A percentile compares a stretch with the other conserved stretches of the same genome.
phyloP scores from a whole-genome alignment of 768 basidiomycete genomes.

The Phaeotremella fagi region DNA sequence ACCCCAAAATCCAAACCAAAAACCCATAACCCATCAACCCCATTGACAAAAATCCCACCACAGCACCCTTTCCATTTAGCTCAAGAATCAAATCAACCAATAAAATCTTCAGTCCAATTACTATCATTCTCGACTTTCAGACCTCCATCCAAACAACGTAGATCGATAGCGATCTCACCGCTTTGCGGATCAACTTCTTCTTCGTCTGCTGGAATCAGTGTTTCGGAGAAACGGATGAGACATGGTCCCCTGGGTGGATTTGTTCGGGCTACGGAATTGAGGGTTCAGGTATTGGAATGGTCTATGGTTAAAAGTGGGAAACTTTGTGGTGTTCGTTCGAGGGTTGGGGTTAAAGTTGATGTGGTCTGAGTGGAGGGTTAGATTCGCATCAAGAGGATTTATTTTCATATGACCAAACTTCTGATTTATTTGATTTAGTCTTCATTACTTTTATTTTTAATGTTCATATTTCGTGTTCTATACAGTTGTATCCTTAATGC shows the following conservation, averaged over 20 bases:
- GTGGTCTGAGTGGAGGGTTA: background rate
- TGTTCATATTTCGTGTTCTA: too few relatives aligned
- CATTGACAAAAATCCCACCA: background rate
- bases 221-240: background rate
- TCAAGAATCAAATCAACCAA: background rate
- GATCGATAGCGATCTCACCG: background rate
- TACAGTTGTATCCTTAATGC: too few relatives aligned
- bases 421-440: too few relatives aligned
- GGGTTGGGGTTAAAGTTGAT: background rate
- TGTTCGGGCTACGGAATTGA: background rate
- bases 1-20: background rate
- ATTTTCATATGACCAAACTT: too few relatives aligned
- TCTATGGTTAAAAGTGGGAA: constrained; percentile 1
- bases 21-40: background rate
- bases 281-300: background rate
- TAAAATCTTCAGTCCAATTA: background rate
- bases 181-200: background rate
- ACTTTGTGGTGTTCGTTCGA: background rate
- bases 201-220: background rate
- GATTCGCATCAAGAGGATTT: too few relatives aligned
- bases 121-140: background rate
- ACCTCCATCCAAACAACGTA: background rate
- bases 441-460: too few relatives aligned
- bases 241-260: background rate
- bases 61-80: background rate